These are phyloP conservation scores for Filosporella fistucella DNA, from an alignment of 495 filamentous ascomycete species.

Conservation along the genomic window DNA sequence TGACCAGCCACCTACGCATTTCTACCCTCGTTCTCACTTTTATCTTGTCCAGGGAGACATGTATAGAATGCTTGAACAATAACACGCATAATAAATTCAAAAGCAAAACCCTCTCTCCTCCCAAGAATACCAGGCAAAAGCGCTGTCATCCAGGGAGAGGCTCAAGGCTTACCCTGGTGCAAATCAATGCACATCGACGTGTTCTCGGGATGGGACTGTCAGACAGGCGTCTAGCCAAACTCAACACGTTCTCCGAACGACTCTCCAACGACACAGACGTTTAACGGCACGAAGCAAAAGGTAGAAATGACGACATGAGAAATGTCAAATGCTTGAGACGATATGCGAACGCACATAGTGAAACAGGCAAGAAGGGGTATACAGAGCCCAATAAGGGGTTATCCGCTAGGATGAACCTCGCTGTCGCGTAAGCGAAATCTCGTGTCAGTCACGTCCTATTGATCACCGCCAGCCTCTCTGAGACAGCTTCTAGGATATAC, in stretches of 20 bases:
- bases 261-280: background rate
- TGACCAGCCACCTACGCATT: no score
- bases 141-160: no score
- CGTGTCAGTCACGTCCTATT: background rate
- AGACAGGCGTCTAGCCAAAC: background rate
- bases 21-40: no score
- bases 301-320: conserved; percentile 6
- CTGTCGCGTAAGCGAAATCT: conserved; percentile 7
- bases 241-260: background rate
- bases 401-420: conserved; percentile 10
- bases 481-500: no score
- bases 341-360: conserved; percentile 3
- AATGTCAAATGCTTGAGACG: conserved; percentile 9
- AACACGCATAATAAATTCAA: background rate
- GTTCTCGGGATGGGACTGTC: background rate
- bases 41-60: background rate
- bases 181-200: conserved; percentile 14
- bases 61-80: conserved; percentile 7
- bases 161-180: conserved; percentile 6
- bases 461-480: background rate
- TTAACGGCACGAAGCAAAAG: background rate
- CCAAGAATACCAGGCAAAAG: no score
- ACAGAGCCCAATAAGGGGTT: background rate
- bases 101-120: no score
- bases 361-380: conserved; percentile 6